These are phyloP conservation scores for Stenocarpella maydis DNA, from an alignment of 2,329 filamentous ascomycete genomes.

Conservation along the genomic window DNA sequence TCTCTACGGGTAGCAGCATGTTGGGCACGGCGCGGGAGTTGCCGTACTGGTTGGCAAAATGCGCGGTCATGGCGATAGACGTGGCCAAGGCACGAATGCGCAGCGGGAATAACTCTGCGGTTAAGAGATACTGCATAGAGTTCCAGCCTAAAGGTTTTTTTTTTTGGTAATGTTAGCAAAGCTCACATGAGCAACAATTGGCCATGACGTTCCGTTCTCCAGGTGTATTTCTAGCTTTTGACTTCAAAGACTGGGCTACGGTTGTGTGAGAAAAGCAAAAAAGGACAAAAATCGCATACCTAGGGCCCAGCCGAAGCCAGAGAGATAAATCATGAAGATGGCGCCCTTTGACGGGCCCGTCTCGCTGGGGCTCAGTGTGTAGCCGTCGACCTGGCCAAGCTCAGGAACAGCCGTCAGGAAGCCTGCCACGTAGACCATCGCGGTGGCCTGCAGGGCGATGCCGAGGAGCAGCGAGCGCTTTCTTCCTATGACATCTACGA, in stretches of 20 bases:
- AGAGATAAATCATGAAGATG: slow-evolving; percentile 77
- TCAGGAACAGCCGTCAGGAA: slow-evolving; percentile 71
- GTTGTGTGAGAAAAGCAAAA: too few relatives aligned
- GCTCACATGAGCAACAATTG: too few relatives aligned
- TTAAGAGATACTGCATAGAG: slow-evolving; percentile 80
- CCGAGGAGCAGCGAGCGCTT: slow-evolving; percentile 71
- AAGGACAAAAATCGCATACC: too few relatives aligned
- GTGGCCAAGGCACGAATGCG: slow-evolving; percentile 76
- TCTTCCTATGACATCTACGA: slow-evolving; percentile 81
- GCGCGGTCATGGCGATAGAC: slow-evolving; percentile 78
- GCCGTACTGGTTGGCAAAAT: slow-evolving; percentile 82
- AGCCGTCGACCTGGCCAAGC: slow-evolving; percentile 58
- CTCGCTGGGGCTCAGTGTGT: slow-evolving; percentile 56
- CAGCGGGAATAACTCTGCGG: slow-evolving; percentile 79
- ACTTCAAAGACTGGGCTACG: too few relatives aligned
- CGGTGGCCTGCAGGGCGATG: slow-evolving; percentile 65
- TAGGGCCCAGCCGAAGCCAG: slow-evolving; percentile 73
- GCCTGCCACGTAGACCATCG: slow-evolving; percentile 69
- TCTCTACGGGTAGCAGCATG: slow-evolving; percentile 66
- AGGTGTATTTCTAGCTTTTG: too few relatives aligned
- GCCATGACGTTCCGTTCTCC: too few relatives aligned
- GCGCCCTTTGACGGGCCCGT: slow-evolving; percentile 70
- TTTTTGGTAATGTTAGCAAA: too few relatives aligned
- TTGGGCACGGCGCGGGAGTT: slow-evolving; percentile 78
- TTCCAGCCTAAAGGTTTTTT: slow-evolving; percentile 69